Conservation (phyloP, 1,284 basidiomycete genomes). For the Pseudozyma sp. region DNA sequence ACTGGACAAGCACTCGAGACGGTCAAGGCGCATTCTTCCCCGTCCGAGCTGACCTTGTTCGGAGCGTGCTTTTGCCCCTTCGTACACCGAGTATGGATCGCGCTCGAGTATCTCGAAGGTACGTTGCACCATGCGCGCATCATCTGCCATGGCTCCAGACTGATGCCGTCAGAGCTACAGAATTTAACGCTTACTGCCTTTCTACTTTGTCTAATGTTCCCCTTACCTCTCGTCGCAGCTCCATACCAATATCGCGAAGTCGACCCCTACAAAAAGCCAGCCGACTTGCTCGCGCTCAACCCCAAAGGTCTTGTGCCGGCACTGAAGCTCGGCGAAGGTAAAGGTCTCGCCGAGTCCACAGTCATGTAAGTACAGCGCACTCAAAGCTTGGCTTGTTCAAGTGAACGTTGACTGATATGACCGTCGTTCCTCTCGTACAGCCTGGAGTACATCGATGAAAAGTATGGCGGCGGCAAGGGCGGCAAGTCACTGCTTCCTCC, state of each 20-base stretch:
- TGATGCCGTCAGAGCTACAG: too few relatives aligned
- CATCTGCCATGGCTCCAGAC: too few relatives aligned
- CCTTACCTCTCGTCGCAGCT: slow-evolving; percentile 21
- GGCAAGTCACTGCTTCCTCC: slow-evolving; percentile 74
- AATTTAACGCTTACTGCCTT: too few relatives aligned
- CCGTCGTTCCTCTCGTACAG: slow-evolving; percentile 68
- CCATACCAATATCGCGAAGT: slow-evolving; percentile 74
- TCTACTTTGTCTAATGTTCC: too few relatives aligned
- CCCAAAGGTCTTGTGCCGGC: slow-evolving; percentile 83
- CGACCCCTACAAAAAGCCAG: slow-evolving; percentile 83
- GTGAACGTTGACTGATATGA: not conserved
- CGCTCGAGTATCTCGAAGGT: slow-evolving; percentile 72
- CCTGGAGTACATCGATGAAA: slow-evolving; percentile 81
- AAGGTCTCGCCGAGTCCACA: slow-evolving; percentile 53
- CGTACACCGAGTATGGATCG: slow-evolving; percentile 79
- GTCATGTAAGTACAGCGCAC: slow-evolving; percentile 47
- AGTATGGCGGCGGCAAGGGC: slow-evolving; percentile 70
- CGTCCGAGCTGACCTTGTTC: slow-evolving; percentile 73
- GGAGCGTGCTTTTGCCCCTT: slow-evolving; percentile 80
- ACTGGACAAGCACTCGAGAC: slow-evolving; percentile 75
- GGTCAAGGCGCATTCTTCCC: slow-evolving; percentile 72
- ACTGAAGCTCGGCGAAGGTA: slow-evolving; percentile 72
- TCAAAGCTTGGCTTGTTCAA: too few relatives aligned
- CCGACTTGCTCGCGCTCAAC: slow-evolving; percentile 80
- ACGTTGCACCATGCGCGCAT: too few relatives aligned